Percentiles rank a stretch among this genome's conserved stretches.
Evolutionary conservation across 768 basidiomycete genomes (phyloP).

Genomic region (Gloeophyllum trabeum): DNA sequence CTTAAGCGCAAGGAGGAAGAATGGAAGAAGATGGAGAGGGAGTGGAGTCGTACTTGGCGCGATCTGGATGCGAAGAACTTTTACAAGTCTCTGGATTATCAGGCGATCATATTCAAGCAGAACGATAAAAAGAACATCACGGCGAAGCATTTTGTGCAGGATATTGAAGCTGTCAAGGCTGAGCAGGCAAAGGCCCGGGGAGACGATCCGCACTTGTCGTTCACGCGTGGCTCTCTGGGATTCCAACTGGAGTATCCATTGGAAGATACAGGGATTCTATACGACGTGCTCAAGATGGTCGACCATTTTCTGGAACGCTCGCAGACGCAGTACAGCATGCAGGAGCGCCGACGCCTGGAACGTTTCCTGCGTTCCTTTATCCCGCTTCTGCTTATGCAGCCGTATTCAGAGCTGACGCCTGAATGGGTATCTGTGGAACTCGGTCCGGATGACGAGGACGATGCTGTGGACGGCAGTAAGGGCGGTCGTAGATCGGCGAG

Average conservation of each 20-base stretch:
- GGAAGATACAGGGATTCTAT: constrained; percentile 67
- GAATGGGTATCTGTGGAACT: constrained; percentile 47
- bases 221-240: constrained; percentile 35
- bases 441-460: constrained; percentile 22
- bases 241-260: constrained; percentile 76
- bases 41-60: constrained; percentile 95
- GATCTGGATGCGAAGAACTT: constrained; percentile 97
- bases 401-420: constrained; percentile 54
- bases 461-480: constrained; percentile 13
- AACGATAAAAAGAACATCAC: constrained; percentile 94
- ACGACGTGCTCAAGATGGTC: constrained; percentile 84
- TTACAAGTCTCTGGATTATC: constrained; percentile 95
- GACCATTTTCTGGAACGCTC: constrained; percentile 88
- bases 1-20: constrained; percentile 94
- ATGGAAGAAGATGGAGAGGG: constrained; percentile 88
- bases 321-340: constrained; percentile 56
- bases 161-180: constrained; percentile 62
- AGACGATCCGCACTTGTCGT: constrained; percentile 13
- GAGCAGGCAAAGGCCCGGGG: constrained; percentile 35
- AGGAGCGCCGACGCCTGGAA: constrained; percentile 78
- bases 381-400: constrained; percentile 68
- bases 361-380: constrained; percentile 77
- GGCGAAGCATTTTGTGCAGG: constrained; percentile 68
- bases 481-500: constrained; percentile 7
- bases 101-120: constrained; percentile 87